Conservation (phyloP, 176 grass and related monocot species). For the Oryza coarctata region DNA sequence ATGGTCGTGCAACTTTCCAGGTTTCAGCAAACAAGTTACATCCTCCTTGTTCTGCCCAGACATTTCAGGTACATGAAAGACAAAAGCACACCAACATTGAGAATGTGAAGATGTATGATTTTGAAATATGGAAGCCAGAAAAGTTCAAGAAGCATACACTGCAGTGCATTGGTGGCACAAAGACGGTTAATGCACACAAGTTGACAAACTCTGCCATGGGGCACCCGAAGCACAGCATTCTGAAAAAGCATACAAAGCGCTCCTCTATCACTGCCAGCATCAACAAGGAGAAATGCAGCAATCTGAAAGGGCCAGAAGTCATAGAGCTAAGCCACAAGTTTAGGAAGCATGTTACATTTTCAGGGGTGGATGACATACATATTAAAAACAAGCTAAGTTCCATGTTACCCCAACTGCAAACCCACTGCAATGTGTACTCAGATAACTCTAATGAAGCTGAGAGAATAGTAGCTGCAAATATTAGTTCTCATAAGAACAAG, state of each 20-base stretch:
- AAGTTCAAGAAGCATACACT: neutral
- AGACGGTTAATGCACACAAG: neutral
- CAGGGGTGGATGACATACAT: neutral
- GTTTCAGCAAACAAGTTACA: neutral
- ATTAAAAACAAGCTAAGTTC: neutral
- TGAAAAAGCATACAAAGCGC: neutral
- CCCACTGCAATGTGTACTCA: slow-evolving; percentile 16
- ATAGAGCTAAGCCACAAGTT: neutral
- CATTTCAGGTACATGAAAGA: neutral
- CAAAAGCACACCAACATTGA: neutral
- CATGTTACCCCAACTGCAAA: neutral
- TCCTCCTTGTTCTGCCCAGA: neutral
- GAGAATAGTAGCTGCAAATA: neutral
- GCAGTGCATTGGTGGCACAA: neutral
- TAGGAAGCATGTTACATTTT: slow-evolving; percentile 10
- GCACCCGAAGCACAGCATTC: neutral
- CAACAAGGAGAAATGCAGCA: neutral
- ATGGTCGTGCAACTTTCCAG: neutral
- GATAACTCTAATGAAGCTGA: neutral
- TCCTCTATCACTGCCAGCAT: neutral
- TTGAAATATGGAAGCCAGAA: neutral
- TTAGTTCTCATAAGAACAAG: neutral
- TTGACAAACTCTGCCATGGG: neutral
- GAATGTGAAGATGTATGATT: neutral
- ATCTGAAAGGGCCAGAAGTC: neutral